Percentiles rank a stretch among this genome's conserved stretches.
These are phyloP conservation scores for Bipolaris victoriae DNA, from an alignment of 2,329 filamentous ascomycete species.

Conservation along the genomic window DNA sequence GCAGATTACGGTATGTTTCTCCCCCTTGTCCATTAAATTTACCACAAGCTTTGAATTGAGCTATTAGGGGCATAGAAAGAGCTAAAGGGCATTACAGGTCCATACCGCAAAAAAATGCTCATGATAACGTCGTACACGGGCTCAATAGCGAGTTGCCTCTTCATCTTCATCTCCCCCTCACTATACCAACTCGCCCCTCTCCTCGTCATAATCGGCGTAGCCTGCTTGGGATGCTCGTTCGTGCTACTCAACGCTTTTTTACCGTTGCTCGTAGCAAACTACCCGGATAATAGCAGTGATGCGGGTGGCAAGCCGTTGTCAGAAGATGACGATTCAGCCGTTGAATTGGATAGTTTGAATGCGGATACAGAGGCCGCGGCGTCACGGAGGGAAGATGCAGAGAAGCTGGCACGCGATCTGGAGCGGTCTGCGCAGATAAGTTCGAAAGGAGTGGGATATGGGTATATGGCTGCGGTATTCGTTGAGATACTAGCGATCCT, in stretches of 20 bases:
- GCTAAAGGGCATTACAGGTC: constrained; percentile 25
- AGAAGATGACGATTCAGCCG: constrained; percentile 24
- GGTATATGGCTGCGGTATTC: constrained; percentile 82
- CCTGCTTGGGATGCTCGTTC: constrained; percentile 91
- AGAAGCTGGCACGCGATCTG: constrained; percentile 66
- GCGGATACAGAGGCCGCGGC: constrained; percentile 12
- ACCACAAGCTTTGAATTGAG: no score
- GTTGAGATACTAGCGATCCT: constrained; percentile 79
- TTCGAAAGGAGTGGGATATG: constrained; percentile 85
- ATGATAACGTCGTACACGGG: constrained; percentile 80
- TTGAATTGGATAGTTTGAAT: constrained; percentile 39
- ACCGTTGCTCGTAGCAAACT: constrained; percentile 82
- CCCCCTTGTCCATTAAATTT: no score
- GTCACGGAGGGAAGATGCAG: constrained; percentile 14
- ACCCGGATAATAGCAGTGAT: constrained; percentile 58
- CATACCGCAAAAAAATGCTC: constrained; percentile 83
- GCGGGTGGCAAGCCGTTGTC: constrained; percentile 14
- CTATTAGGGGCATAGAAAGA: no score
- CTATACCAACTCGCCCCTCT: constrained; percentile 81
- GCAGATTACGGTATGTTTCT: constrained; percentile 78
- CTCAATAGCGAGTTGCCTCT: constrained; percentile 77
- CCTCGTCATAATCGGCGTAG: constrained; percentile 84
- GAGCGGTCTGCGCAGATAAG: constrained; percentile 84
- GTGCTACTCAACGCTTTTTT: constrained; percentile 94
- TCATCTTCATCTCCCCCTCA: constrained; percentile 74